phyloP scores from a whole-genome alignment of 2,329 filamentous ascomycete genomes.

The Fusarium anthophilum region DNA sequence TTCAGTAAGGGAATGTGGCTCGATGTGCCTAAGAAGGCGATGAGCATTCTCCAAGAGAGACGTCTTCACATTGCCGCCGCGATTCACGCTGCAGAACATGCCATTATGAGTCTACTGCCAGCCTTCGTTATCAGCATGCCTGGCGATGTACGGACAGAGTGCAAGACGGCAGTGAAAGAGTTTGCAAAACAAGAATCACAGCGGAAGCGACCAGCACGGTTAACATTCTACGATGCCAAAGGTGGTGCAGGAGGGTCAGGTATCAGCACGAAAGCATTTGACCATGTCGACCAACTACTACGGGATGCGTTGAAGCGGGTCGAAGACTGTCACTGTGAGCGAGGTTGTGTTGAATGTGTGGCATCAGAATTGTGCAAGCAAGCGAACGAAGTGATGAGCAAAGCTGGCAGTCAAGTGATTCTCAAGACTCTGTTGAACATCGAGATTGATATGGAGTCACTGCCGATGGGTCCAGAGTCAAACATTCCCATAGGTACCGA shows the following conservation, averaged over 20 bases:
- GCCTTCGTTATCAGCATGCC: constrained; percentile 91
- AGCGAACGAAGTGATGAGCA: constrained; percentile 92
- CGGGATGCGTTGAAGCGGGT: constrained; percentile 80
- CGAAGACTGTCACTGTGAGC: constrained; percentile 76
- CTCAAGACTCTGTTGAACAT: constrained; percentile 78
- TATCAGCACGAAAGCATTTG: constrained; percentile 92
- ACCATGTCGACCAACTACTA: constrained; percentile 85
- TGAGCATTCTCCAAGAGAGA: constrained; percentile 79
- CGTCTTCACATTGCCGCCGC: constrained; percentile 85
- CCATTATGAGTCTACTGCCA: constrained; percentile 84
- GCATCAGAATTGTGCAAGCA: constrained; percentile 86
- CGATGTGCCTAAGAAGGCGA: constrained; percentile 81
- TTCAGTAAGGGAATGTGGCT: constrained; percentile 94
- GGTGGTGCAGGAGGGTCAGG: constrained; percentile 85
- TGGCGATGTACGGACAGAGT: constrained; percentile 93
- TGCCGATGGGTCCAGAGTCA: constrained; percentile 86
- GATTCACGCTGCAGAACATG: constrained; percentile 95
- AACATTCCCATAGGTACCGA: constrained; percentile 77
- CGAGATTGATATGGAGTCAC: constrained; percentile 81
- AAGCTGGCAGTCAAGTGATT: constrained; percentile 85
- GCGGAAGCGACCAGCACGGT: constrained; percentile 83
- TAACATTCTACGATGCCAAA: constrained; percentile 96
- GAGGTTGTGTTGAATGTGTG: constrained; percentile 91
- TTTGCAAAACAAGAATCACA: constrained; percentile 75
- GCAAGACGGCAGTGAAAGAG: constrained; percentile 89